phyloP scores from a whole-genome alignment of 805 yeast species.

The Spencermartinsiella europaea region DNA sequence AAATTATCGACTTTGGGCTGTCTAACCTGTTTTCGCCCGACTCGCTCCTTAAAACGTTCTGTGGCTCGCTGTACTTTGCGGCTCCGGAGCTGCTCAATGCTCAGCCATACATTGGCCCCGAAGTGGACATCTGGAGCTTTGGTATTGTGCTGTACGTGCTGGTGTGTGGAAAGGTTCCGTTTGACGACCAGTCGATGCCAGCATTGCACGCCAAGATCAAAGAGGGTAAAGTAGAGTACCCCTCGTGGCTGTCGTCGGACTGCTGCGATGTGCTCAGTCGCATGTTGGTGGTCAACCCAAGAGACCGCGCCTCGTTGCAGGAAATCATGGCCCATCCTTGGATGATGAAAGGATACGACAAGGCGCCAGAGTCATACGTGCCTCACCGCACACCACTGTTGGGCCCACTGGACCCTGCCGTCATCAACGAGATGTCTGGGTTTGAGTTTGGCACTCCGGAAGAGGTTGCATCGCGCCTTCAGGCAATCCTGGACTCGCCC shows the following conservation, averaged over 20 bases:
- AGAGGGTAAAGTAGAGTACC: constrained; percentile 87
- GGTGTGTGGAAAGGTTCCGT: constrained; percentile 97
- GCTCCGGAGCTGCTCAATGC: constrained; percentile 96
- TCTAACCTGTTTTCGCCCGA: constrained; percentile 77
- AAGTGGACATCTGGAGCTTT: constrained; percentile 97
- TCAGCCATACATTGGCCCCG: constrained; percentile 91
- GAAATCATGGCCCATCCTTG: constrained; percentile 89
- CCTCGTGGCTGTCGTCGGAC: constrained; percentile 70
- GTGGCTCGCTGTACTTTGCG: constrained; percentile 97
- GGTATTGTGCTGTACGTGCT: constrained; percentile 93
- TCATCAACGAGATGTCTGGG: constrained; percentile 68
- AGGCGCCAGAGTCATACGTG: constrained; percentile 60
- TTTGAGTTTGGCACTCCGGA: constrained; percentile 74
- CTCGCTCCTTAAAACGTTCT: constrained; percentile 78
- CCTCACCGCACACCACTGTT: constrained; percentile 75
- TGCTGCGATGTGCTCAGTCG: constrained; percentile 74
- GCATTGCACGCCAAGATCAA: constrained; percentile 92
- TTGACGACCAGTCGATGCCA: constrained; percentile 90
- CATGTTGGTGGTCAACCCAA: constrained; percentile 90
- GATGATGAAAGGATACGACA: constrained; percentile 87
- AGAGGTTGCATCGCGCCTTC: constrained; percentile 51
- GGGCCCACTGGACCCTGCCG: constrained; percentile 60
- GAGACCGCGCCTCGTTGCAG: constrained; percentile 66
- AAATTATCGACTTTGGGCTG: constrained; percentile 93
- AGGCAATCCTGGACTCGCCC: constrained; percentile 52